Base-by-base conservation (phyloP, 225 moss, liverwort and hornwort genomes). In the Marchantia polymorpha region DNA sequence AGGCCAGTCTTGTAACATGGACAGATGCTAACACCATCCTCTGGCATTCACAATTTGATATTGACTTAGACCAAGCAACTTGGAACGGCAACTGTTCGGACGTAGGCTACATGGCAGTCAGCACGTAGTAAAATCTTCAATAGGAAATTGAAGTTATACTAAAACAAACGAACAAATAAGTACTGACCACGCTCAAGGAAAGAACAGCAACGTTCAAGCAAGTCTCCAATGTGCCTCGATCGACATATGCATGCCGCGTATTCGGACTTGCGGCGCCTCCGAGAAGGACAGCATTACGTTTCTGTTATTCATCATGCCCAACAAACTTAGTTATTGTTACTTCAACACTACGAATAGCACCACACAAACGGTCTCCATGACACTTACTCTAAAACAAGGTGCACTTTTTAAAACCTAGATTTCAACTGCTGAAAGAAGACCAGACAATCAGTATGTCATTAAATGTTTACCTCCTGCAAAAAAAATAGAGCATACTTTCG, bases 171-270 rank as follows among this genome's bases (percentile, higher is more conserved):
- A 75, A 11, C 14, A 14, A 55, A 63, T 29, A 67, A 31, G 12
- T 26, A 82, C 82, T 69, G 47, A 93, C 99, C 82, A 99, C 91
- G 82, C 93, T 92, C 83, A 99, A 89, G 67, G 99, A 95, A n/a
- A 99, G 90, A 30, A 91, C 90, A 82, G 91, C 91, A 64, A 99
- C 91, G 83, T 99, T 90, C 9, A 99, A 89, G 81, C 95, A 99
- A 48, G 95, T 93, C 88, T 99, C 99, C 72, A 99, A 88, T 23
- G 95, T 93, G 74, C 86, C 92, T 7, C 91, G 91, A 81, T 99
- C 99, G 61, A 99, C 99, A 81, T 89, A 92, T 26, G 89, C 85
- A 81, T 86, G 89, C 56, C 86, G 83, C 76, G 82, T 85, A 56
- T 81, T 84, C 12, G 92, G 83, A 64, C 81, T 91, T 52, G 71